Conservation (phyloP, 1,139 yeast genomes). For the Candida sojae region DNA sequence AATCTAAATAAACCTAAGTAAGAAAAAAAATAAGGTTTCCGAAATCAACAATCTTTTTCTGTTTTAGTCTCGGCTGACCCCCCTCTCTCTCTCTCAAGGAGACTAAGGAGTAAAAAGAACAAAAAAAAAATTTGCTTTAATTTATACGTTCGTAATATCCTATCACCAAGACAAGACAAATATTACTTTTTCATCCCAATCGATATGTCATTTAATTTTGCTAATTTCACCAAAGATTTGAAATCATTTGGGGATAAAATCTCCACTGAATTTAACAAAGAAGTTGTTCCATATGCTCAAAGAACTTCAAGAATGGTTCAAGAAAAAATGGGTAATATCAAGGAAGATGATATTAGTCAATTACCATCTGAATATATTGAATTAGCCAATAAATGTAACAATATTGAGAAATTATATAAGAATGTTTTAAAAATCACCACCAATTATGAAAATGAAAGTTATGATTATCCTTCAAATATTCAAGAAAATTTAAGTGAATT, state of each 20-base stretch:
- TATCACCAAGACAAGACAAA: background rate
- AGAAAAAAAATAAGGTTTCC: too few species aligned
- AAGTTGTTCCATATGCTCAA: conserved; percentile 67
- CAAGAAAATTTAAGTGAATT: conserved; percentile 77
- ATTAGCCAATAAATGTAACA: conserved; percentile 73
- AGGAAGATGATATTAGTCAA: conserved; percentile 74
- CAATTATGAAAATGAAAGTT: conserved; percentile 73
- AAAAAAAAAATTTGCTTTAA: background rate
- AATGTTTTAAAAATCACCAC: conserved; percentile 72
- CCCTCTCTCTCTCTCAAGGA: too few species aligned
- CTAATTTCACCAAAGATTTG: conserved; percentile 44
- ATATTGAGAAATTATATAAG: conserved; percentile 70
- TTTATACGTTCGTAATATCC: background rate
- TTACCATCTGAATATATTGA: conserved; percentile 82
- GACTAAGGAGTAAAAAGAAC: too few species aligned
- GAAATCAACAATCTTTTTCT: too few species aligned
- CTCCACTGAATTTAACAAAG: conserved; percentile 45
- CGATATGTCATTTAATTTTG: conserved; percentile 47
- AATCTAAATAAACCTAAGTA: too few species aligned
- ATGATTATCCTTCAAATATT: conserved; percentile 81
- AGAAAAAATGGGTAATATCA: conserved; percentile 71
- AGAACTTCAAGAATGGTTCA: conserved; percentile 79
- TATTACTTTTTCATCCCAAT: too few species aligned
- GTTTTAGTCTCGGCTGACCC: too few species aligned
- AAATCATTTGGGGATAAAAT: conserved; percentile 41